These are phyloP conservation scores for Fusarium protoensiforme DNA, from an alignment of 2,329 filamentous ascomycete species.

Conservation along the genomic window DNA sequence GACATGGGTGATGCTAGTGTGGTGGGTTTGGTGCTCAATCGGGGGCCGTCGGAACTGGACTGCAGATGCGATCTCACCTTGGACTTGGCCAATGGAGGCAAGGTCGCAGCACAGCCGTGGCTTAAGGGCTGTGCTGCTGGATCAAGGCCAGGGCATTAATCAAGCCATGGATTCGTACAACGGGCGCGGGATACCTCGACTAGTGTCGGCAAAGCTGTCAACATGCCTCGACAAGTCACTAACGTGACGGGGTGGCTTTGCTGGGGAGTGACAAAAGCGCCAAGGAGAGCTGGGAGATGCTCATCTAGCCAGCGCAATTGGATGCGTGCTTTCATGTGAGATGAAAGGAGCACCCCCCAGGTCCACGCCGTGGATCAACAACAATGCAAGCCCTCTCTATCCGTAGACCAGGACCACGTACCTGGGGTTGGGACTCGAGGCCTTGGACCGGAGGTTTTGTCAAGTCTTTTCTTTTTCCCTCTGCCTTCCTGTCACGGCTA, in stretches of 20 bases:
- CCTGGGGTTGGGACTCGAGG: conserved; percentile 16
- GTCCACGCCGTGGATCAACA: not conserved
- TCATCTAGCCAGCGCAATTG: not conserved
- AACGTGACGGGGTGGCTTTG: conserved; percentile 19
- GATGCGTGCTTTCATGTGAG: not conserved
- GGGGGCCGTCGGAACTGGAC: conserved; percentile 5
- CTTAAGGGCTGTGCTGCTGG: conserved; percentile 12
- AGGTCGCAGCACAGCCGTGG: conserved; percentile 17
- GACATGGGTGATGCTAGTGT: not conserved
- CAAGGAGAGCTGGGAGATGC: conserved; percentile 9
- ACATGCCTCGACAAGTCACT: conserved; percentile 18
- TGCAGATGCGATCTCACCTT: conserved; percentile 21
- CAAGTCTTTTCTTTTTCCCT: not conserved
- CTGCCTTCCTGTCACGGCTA: conserved; percentile 22
- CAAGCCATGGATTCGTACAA: conserved; percentile 34
- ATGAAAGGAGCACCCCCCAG: not conserved
- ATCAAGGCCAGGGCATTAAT: conserved; percentile 19
- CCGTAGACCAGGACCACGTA: conserved; percentile 16
- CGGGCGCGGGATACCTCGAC: conserved; percentile 12
- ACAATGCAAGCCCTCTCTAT: not conserved
- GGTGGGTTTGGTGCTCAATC: conserved; percentile 21
- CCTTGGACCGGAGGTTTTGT: not conserved
- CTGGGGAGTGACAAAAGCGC: conserved; percentile 22
- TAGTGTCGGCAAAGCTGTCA: conserved; percentile 30
- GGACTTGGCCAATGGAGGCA: conserved; percentile 23